These are phyloP conservation scores for Chlorella ohadii DNA, from an alignment of 139 green algal species.

Conservation along the genomic window DNA sequence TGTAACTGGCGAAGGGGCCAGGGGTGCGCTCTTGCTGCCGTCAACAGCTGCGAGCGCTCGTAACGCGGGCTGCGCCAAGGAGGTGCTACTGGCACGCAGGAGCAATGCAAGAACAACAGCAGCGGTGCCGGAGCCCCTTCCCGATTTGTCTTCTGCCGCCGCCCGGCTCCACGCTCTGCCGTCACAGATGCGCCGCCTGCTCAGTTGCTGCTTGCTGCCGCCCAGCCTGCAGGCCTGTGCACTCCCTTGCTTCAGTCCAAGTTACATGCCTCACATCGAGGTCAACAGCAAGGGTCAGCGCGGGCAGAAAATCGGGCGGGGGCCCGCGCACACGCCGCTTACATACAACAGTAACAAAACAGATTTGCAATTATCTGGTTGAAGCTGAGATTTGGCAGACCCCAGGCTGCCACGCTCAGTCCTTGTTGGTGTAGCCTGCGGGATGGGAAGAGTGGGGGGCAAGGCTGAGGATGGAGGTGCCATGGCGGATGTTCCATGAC, in stretches of 20 bases:
- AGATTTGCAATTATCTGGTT: neutral
- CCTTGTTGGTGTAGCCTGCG: conserved; percentile 31
- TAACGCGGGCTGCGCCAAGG: neutral
- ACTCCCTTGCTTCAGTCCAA: no score
- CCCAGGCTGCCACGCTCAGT: conserved; percentile 6
- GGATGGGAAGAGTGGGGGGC: no score
- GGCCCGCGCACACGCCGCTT: neutral
- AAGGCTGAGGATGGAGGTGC: no score
- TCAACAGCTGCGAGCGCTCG: neutral
- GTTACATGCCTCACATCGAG: no score
- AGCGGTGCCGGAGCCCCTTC: no score
- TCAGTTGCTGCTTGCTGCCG: neutral
- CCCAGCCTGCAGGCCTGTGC: neutral
- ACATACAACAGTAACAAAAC: neutral
- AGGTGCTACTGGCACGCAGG: no score
- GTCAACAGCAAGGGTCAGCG: neutral
- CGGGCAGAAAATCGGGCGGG: neutral
- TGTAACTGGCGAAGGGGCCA: neutral
- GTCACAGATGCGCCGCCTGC: no score
- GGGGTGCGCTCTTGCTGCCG: neutral
- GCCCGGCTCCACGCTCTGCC: neutral
- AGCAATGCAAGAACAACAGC: no score
- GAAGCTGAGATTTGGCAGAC: no score
- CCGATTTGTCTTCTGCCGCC: no score
- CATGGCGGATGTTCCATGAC: no score